Base-by-base conservation (phyloP, 805 yeast species). In the Monosporozyma solicola region DNA sequence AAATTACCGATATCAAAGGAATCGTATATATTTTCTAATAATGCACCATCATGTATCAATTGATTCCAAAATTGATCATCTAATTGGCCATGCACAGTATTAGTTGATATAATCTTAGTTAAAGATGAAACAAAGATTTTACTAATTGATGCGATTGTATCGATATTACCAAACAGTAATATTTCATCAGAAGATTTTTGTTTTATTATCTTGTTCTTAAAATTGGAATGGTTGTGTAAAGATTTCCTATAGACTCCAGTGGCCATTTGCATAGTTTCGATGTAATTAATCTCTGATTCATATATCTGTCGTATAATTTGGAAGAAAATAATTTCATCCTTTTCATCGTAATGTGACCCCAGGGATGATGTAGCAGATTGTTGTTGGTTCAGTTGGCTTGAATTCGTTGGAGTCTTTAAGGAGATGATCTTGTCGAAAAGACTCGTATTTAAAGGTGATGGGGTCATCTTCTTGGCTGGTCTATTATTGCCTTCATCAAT, bases 121-220 rank as follows among this genome's bases (percentile, higher is more conserved):
- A 59, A 29, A 3, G 61, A 55, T 3, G 58, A 59, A 8, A 66
- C 39, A 20, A 75, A 66, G 3, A 70, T 52, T 15, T 64, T 61
- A 54, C 75, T 70, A 5, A 74, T 58, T 9, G 72, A 70, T 5
- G 67, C 52, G 33, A 78, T 67, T 1, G 74, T 68, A 15, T 66
- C 72, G 41, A 75, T 57, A 55, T 76, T 75, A 1, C 79, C 77
- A 63, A 78, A 77, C 1, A 78, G 56, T 7, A 70, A 51, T 5
- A 69, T 47, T 51, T 71, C 72, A 33, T 76, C 78, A 25, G 63
- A 62, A 1, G 64, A 55, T 8, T 51, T 54, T 2, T 37, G 46
- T 2, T 53, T 54, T 27, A 70, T 58, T 10, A 76, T 58, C 13
- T 70, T 66, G 47, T 68, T 58, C 24, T 61, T 63, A 46, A 64